A percentile compares a stretch with the other conserved stretches of the same genome.
Evolutionary conservation across 164 flowering plant species (phyloP).

Genomic region (Nymphaea thermarum): DNA sequence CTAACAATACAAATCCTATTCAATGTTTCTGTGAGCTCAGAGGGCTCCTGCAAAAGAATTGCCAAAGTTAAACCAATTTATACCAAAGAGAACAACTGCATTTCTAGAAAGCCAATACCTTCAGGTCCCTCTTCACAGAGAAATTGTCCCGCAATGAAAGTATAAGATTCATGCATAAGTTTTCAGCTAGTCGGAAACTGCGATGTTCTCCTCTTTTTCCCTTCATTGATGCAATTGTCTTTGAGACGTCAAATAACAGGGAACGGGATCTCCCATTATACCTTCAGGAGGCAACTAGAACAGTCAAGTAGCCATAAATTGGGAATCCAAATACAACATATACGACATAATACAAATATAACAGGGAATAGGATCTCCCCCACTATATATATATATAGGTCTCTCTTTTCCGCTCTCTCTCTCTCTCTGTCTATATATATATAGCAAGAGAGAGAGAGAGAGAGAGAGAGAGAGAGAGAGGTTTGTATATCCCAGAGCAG

Average conservation of each 20-base stretch:
- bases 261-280: constrained; percentile 84
- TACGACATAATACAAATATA: too few species aligned
- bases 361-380: too few species aligned
- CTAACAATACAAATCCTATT: constrained; percentile 69
- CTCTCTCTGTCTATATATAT: too few species aligned
- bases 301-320: too few species aligned
- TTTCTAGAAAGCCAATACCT: constrained; percentile 32
- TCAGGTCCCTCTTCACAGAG: constrained; percentile 78
- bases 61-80: background rate
- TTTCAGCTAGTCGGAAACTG: constrained; percentile 85
- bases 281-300: constrained; percentile 24
- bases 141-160: constrained; percentile 81
- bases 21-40: constrained; percentile 91
- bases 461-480: too few species aligned
- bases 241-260: constrained; percentile 86
- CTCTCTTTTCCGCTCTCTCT: too few species aligned
- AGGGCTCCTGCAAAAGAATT: constrained; percentile 56
- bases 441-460: too few species aligned
- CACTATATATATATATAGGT: too few species aligned
- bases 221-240: constrained; percentile 69
- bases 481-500: too few species aligned
- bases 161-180: constrained; percentile 89
- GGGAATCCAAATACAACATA: too few species aligned
- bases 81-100: background rate
- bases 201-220: constrained; percentile 97